Base-by-base conservation (phyloP, 2,329 filamentous ascomycete genomes). In the Coniochaeta hoffmannii region DNA sequence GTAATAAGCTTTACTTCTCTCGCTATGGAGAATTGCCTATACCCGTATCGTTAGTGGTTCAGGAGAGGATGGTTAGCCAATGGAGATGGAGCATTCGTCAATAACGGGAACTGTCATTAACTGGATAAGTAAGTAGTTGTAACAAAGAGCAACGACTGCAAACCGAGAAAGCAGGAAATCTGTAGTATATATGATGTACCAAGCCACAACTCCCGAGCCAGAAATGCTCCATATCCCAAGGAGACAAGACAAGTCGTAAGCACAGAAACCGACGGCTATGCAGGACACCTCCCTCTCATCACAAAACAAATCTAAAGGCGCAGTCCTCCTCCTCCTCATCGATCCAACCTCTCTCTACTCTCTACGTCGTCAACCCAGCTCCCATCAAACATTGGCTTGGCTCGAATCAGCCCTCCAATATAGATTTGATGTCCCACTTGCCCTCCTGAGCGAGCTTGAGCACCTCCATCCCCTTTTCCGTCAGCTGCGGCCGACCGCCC, bases 401-500 rank as follows among this genome's bases (percentile, higher is more conserved):
- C n/a, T n/a, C n/a, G n/a, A 4, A 19, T 41, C 36, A 41, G 10
- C 36, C 36, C 41, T 46, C 41, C 41, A 51, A n/a, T 7, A 51
- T 51, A 34, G 28, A n/a, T 28, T 31, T 24, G 7, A 51, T 31
- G 10, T 53, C 50, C 80, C 80, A 83, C 22, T 81, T 75, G 34
- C 69, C 74, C 63, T 75, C 74, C 62, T 83, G 80, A 10, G 79
- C 78, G 38, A 75, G 71, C 58, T 77, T 74, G 3, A 82, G 71
- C 7, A 81, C 73, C 63, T 73, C 66, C 4, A 67, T 72, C 19
- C 80, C 80, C 68, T 78, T 80, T 2, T 78, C 77, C 4, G 78
- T 81, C 59, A 83, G 72, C 38, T 79, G 75, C 1, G 80, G 80
- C 66, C 77, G 78, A 55, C 80, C 80, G 51, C 75, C 76, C 57